phyloP scores from a whole-genome alignment of 176 grass and related monocot species.

The Microstegium vimineum region DNA sequence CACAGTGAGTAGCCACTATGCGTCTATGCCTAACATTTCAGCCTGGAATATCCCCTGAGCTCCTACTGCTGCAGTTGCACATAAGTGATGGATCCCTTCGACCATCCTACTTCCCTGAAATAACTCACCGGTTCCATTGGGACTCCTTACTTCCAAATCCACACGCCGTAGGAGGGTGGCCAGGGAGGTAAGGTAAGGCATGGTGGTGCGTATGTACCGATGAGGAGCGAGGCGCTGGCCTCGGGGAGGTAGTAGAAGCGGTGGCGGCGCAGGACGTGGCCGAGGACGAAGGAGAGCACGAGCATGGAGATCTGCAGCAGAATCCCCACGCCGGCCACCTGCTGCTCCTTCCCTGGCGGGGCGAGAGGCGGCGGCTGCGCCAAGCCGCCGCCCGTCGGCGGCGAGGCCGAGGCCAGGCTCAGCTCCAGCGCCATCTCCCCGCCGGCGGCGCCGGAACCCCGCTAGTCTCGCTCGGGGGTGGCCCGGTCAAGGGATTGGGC shows the following conservation, averaged over 20 bases:
- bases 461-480: background rate
- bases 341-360: conserved; percentile 89
- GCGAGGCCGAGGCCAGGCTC: conserved; percentile 31
- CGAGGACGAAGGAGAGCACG: conserved; percentile 97
- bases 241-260: conserved; percentile 96
- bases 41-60: too few relatives aligned
- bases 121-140: too few relatives aligned
- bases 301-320: conserved; percentile 98
- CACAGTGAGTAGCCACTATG: background rate
- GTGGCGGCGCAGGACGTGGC: conserved; percentile 90
- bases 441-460: background rate
- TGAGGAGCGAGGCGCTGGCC: conserved; percentile 96
- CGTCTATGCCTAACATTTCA: background rate
- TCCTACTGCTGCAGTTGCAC: too few relatives aligned
- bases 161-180: too few relatives aligned
- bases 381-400: conserved; percentile 20
- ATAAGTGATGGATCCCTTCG: too few relatives aligned
- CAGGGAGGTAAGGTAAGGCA: background rate
- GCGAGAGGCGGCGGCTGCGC: conserved; percentile 31
- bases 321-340: conserved; percentile 91
- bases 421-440: conserved; percentile 41
- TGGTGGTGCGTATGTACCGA: conserved; percentile 37
- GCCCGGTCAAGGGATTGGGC: background rate
- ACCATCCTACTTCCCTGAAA: too few relatives aligned
- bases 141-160: too few relatives aligned